Conservation (phyloP, 371 early-diverging fungal genomes). For the Syncephalastrum monosporum region DNA sequence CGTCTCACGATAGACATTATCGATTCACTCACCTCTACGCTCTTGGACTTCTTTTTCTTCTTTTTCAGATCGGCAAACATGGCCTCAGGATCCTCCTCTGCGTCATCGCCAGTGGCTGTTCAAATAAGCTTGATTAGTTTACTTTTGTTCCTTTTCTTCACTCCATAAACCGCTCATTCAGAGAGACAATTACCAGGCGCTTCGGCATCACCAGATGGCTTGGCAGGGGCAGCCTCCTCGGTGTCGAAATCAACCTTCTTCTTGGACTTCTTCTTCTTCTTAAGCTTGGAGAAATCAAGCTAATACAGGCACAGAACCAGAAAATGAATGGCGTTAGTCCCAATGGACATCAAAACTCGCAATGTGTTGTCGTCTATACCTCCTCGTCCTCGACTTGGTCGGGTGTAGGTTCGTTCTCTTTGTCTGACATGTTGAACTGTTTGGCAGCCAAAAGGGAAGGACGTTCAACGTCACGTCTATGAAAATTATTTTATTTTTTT, state of each 20-base stretch:
- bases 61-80: slow-evolving; percentile 87
- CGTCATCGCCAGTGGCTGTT: slow-evolving; percentile 10
- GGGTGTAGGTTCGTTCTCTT: slow-evolving; percentile 45
- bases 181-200: slow-evolving; percentile 2
- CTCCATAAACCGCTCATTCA: background rate
- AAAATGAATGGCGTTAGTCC: background rate
- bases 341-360: background rate
- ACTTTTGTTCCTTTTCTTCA: too few species aligned
- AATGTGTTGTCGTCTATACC: slow-evolving; percentile 11
- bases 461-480: too few species aligned
- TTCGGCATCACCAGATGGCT: slow-evolving; percentile 9
- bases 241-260: slow-evolving; percentile 54
- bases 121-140: too few species aligned
- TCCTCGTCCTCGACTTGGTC: slow-evolving; percentile 50
- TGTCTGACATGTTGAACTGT: slow-evolving; percentile 38
- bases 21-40: slow-evolving; percentile 37
- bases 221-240: slow-evolving; percentile 26
- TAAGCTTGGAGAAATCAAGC: slow-evolving; percentile 54
- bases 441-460: too few species aligned
- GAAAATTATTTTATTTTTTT: too few species aligned
- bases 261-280: slow-evolving; percentile 59
- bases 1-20: slow-evolving; percentile 7
- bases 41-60: slow-evolving; percentile 88
- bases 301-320: slow-evolving; percentile 6
- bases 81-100: slow-evolving; percentile 62